Conservation (phyloP, 1,284 basidiomycete genomes). For the Papiliotrema laurentii region DNA sequence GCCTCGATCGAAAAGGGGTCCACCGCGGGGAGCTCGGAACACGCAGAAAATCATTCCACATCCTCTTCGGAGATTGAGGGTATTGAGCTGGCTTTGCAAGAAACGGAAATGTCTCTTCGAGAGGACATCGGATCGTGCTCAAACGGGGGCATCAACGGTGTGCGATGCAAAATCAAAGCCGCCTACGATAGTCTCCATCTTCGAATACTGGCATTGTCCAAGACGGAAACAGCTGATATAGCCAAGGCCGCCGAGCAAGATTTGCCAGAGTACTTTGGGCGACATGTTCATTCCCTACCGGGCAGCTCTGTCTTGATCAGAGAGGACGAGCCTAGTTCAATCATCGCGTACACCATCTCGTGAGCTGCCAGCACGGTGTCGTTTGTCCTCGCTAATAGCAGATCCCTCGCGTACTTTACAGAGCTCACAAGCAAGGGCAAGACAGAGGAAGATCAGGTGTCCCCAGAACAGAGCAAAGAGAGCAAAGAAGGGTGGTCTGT, state of each 20-base stretch:
- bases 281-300: slow-evolving; percentile 60
- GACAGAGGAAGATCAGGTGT: not conserved
- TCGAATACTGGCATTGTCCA: too few relatives aligned
- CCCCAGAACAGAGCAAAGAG: not conserved
- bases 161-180: slow-evolving; percentile 56
- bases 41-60: too few relatives aligned
- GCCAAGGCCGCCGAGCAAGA: slow-evolving; percentile 34
- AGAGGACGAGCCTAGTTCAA: slow-evolving; percentile 50
- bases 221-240: slow-evolving; percentile 56
- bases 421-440: slow-evolving; percentile 12
- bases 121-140: slow-evolving; percentile 53
- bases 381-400: slow-evolving; percentile 5
- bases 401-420: slow-evolving; percentile 25
- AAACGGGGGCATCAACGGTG: slow-evolving; percentile 57
- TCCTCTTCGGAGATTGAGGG: not conserved
- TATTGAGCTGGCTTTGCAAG: not conserved
- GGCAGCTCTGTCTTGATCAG: slow-evolving; percentile 62
- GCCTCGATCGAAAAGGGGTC: too few relatives aligned
- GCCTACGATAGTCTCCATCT: too few relatives aligned
- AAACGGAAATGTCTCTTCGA: slow-evolving; percentile 58
- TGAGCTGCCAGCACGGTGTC: slow-evolving; percentile 4
- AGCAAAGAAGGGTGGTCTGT: slow-evolving; percentile 20
- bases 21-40: not conserved
- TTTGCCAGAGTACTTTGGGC: slow-evolving; percentile 56
- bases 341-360: slow-evolving; percentile 39